Conservation (phyloP, 2,329 filamentous ascomycete species). For the Alternaria metachromatica region DNA sequence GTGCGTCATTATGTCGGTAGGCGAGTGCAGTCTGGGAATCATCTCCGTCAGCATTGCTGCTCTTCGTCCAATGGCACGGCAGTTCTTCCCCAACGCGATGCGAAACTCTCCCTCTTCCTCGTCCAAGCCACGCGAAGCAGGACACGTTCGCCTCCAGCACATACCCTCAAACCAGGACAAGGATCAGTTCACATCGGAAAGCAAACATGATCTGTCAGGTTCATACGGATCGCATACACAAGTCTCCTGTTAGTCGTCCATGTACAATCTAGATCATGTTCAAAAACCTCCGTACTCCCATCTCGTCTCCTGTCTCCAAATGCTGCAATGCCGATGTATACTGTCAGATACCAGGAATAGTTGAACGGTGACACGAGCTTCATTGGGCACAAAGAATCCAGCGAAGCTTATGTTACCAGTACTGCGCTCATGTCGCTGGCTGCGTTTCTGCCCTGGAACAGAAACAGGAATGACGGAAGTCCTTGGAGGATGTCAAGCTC, state of each 20-base stretch:
- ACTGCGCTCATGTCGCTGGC: not conserved
- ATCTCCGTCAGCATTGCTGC: conserved; percentile 37
- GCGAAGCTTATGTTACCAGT: not conserved
- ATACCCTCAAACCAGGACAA: not conserved
- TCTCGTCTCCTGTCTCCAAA: not conserved
- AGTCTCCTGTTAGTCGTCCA: not conserved
- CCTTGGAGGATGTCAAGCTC: not conserved
- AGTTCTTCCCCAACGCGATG: conserved; percentile 23
- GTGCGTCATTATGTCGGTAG: conserved; percentile 31
- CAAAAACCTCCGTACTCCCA: not conserved
- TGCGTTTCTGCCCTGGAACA: not conserved
- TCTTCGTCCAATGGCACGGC: conserved; percentile 30
- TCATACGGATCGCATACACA: not conserved
- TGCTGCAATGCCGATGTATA: not conserved
- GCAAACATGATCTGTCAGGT: not conserved
- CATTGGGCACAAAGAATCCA: not conserved
- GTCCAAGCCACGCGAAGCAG: not conserved
- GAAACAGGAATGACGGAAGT: not conserved
- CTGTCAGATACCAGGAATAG: not conserved
- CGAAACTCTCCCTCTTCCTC: conserved; percentile 3
- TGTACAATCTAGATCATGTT: not conserved
- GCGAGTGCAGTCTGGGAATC: conserved; percentile 41
- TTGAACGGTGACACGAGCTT: not conserved
- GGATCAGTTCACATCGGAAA: not conserved
- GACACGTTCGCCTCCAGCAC: not conserved